Conservation (phyloP, 441 rosid genomes). For the Arabidopsis lyrata region DNA sequence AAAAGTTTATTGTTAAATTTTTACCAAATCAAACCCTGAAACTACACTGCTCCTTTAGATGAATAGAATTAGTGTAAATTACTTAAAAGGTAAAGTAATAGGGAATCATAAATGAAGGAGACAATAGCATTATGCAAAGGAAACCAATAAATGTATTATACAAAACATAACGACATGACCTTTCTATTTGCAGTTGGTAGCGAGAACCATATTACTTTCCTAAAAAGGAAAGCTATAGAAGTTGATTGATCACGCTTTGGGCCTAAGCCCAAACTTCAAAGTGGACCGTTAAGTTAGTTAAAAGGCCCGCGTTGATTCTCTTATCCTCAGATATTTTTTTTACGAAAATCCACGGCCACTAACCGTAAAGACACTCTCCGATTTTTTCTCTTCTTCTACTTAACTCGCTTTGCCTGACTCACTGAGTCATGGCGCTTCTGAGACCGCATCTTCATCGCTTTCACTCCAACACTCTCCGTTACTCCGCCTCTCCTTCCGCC, state of each 20-base stretch:
- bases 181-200: too few relatives aligned
- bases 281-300: conserved; percentile 38
- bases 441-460: conserved; percentile 67
- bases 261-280: conserved; percentile 5
- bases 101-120: not conserved
- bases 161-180: not conserved
- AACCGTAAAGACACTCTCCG: not conserved
- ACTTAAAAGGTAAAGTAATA: not conserved
- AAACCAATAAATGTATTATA: not conserved
- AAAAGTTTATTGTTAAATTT: not conserved
- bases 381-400: not conserved
- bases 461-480: conserved; percentile 48
- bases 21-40: not conserved
- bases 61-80: not conserved
- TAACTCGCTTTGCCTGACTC: conserved; percentile 47
- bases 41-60: not conserved
- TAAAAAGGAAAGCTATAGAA: not conserved
- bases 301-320: conserved; percentile 54
- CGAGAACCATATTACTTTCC: not conserved
- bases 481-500: conserved; percentile 25
- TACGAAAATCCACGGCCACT: conserved; percentile 37
- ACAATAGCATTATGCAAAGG: not conserved
- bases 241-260: not conserved
- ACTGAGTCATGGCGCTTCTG: conserved; percentile 71
- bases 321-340: conserved; percentile 55